Evolutionary conservation across 306 rosid genomes (phyloP), one percentile per base, ranked within the genome.

Genomic region (Trifolium dubium): DNA sequence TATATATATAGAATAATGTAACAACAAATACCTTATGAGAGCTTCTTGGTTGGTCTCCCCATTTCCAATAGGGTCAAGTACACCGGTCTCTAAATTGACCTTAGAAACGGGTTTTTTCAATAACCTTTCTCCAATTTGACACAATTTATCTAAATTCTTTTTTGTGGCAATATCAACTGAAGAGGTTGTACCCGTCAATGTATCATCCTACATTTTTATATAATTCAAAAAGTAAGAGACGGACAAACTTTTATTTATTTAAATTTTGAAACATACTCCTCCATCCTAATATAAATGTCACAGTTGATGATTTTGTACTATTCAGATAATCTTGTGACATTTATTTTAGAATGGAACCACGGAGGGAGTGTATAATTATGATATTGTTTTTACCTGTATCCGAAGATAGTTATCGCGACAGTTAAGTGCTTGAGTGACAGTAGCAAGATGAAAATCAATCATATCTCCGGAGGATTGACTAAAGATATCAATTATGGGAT

Each of bases 41-140:
- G 87, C 83, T 12, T 85, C 68, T 74, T 85, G 71, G 31, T 85
- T 82, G 39, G 85, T 82, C 23, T 59, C 86, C 8, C 74, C 64
- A 53, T 77, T 65, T 17, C 32, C 32, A 4, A 54, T 0, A 0
- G 81, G 71, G 17, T 80, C 77, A 29, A 13, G 59, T 3, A 39
- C 0, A 23, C 86, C 86, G 2, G 35, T 76, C 44, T 77, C 81
- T 39, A 82, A 64, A 40, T 80, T 82, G 34, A 77, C 64, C 72
- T 73, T 72, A 7, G 85, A 73, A 0, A 70, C 68, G 1, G 81
- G 79, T 73, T 85, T 82, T 75, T 82, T 77, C 79, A 82, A 65
- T 17, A 85, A 50, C 10, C 18, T 73, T 34, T 85, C 83, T 7
- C 86, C 89, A 28, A 74, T 74, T 37, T 77, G 55, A 28, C 76